A percentile compares a stretch with the other conserved stretches of the same genome.
phyloP scores from a whole-genome alignment of 352 stramenopile species.

The Globisporangium cederbergense region DNA sequence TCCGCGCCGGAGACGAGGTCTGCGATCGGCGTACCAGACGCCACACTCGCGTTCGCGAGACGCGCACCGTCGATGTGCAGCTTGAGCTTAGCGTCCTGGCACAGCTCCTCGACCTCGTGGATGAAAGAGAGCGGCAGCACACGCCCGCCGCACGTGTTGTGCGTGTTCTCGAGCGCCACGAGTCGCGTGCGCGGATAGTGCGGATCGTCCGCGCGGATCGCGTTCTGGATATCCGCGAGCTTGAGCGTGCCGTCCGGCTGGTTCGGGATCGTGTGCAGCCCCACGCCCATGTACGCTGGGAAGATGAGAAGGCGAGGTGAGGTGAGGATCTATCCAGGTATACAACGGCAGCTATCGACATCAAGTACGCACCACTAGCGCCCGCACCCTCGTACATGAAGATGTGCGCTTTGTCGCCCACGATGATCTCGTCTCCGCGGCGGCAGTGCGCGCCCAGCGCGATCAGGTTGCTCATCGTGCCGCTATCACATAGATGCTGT shows the following conservation, averaged over 20 bases:
- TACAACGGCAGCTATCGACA: neutral
- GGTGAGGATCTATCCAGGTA: neutral
- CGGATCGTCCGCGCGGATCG: constrained; percentile 73
- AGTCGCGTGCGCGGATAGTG: constrained; percentile 86
- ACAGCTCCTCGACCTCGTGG: constrained; percentile 63
- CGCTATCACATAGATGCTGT: constrained; percentile 31
- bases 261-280: constrained; percentile 86
- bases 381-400: constrained; percentile 96
- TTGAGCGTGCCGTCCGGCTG: constrained; percentile 79
- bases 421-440: constrained; percentile 92
- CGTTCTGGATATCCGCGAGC: constrained; percentile 77
- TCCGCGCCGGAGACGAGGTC: constrained; percentile 84
- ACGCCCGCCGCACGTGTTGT: constrained; percentile 95
- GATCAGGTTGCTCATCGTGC: constrained; percentile 98
- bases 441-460: constrained; percentile 93
- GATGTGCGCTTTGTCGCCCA: constrained; percentile 94
- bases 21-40: constrained; percentile 55
- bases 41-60: constrained; percentile 94
- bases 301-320: neutral
- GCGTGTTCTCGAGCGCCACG: constrained; percentile 97
- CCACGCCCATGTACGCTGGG: constrained; percentile 87
- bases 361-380: constrained; percentile 51
- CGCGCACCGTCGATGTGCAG: constrained; percentile 96
- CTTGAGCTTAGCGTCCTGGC: constrained; percentile 71
- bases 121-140: constrained; percentile 88